These are phyloP conservation scores for Ustilago crameri DNA, from an alignment of 1,284 basidiomycete genomes.

Conservation along the genomic window DNA sequence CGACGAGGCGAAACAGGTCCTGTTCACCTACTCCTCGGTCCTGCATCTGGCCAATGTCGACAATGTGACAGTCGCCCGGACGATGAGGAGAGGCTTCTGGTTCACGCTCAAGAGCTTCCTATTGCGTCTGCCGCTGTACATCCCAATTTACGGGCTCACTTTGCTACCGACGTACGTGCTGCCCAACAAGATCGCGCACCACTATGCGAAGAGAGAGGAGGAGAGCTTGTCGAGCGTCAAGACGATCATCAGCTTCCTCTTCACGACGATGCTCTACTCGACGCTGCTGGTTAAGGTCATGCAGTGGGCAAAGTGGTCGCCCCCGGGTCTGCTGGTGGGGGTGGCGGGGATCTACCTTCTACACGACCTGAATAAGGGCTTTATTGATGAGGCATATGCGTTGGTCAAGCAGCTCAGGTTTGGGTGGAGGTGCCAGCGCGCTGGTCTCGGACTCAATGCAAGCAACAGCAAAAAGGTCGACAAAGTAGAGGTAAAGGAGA, in stretches of 20 bases:
- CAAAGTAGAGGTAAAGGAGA: not conserved
- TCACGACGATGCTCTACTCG: slow-evolving; percentile 22
- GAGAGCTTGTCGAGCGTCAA: slow-evolving; percentile 44
- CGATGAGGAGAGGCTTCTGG: not conserved
- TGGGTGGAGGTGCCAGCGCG: slow-evolving; percentile 18
- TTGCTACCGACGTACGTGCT: slow-evolving; percentile 40
- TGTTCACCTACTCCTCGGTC: slow-evolving; percentile 28
- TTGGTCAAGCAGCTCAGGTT: slow-evolving; percentile 29
- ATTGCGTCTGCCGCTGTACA: slow-evolving; percentile 26
- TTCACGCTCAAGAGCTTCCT: slow-evolving; percentile 13
- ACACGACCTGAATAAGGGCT: slow-evolving; percentile 27
- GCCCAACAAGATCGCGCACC: slow-evolving; percentile 26
- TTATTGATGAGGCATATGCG: slow-evolving; percentile 26
- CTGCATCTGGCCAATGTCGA: slow-evolving; percentile 25
- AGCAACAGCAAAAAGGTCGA: not conserved
- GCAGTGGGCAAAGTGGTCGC: slow-evolving; percentile 26
- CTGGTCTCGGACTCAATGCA: not conserved
- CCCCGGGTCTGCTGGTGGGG: slow-evolving; percentile 30
- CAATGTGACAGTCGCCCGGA: slow-evolving; percentile 15
- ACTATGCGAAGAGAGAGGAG: slow-evolving; percentile 40
- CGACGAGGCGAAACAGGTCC: slow-evolving; percentile 8
- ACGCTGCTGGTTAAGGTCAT: slow-evolving; percentile 26
- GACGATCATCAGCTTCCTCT: slow-evolving; percentile 32
- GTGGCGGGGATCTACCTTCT: slow-evolving; percentile 29
- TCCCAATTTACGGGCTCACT: slow-evolving; percentile 24